Evolutionary conservation across 768 basidiomycete genomes (phyloP).

Genomic region (Psilocybe sp.): DNA sequence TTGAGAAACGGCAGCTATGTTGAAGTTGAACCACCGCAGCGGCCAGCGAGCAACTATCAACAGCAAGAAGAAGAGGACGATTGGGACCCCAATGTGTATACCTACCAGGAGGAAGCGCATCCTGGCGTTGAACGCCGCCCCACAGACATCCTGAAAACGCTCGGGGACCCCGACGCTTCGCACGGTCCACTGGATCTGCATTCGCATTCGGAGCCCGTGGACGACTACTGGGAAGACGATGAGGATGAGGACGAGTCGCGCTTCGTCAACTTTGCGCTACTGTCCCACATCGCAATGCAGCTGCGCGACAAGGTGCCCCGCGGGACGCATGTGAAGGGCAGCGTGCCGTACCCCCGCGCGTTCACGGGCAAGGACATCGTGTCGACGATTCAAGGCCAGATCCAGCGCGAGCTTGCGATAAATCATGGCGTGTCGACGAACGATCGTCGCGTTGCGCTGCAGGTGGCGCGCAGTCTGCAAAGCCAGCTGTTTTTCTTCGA

Average conservation of each 20-base stretch:
- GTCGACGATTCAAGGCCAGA: conserved; percentile 83
- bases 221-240: conserved; percentile 58
- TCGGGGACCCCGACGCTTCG: conserved; percentile 25
- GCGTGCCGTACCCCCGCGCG: conserved; percentile 84
- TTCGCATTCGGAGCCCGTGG: conserved; percentile 31
- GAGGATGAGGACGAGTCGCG: conserved; percentile 55
- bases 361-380: conserved; percentile 97
- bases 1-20: background rate
- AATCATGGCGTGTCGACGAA: conserved; percentile 71
- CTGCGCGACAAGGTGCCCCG: conserved; percentile 88
- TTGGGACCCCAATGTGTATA: conserved; percentile 15
- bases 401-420: conserved; percentile 79
- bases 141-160: conserved; percentile 32
- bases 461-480: conserved; percentile 88
- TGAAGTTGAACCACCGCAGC: conserved; percentile 8
- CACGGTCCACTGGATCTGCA: conserved; percentile 21
- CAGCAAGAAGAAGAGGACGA: conserved; percentile 11
- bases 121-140: conserved; percentile 28
- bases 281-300: conserved; percentile 87
- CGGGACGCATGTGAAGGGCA: conserved; percentile 86
- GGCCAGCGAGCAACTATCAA: background rate
- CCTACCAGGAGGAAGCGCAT: conserved; percentile 7
- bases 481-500: conserved; percentile 95
- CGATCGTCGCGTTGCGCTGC: conserved; percentile 80
- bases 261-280: conserved; percentile 85